Evolutionary conservation across 2,329 filamentous ascomycete genomes (phyloP), one percentile per base, ranked within the genome.

Genomic region (Truncatella angustata): DNA sequence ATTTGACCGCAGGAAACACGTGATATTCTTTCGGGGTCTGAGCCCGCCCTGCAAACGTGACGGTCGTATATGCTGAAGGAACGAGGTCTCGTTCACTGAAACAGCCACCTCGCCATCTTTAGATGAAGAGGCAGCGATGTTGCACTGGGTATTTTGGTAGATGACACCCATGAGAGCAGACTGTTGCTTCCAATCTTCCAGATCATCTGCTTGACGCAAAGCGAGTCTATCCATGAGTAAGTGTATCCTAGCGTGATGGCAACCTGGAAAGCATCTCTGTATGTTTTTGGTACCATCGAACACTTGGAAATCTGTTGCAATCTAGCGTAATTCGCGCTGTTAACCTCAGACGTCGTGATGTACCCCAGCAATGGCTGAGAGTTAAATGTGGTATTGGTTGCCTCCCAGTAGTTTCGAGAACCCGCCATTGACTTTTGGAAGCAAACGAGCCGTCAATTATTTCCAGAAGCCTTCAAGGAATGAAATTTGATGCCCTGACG

Each of bases 181-280:
- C 30, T 53, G 32, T 9, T 39, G n/a, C 11, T 9, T 32, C 50
- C 50, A 52, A 18, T 54, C 53, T 3, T 46, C 40, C 1, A 5
- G 5, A 4, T 24, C 39, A 34, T 54, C 40, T 54, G 53, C 4
- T 52, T 37, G 5, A 54, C 52, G 37, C 53, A 54, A 2, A 54
- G 30, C 10, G 53, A 52, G 40, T 54, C 53, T 14, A 54, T 52
- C 50, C 53, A 54, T 1, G 52, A 44, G 12, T 52, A 54, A 4
- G 20, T 12, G 16, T 21, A 36, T 5, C 53, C 53, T 12, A 54
- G 35, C 4, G 28, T 35, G 12, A 18, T 35, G 3, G 49, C 40
- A 11, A 51, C 36, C 3, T 23, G 14, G 4, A 54, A 37, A 7
- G 49, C 52, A 4, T 54, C 26, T 12, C 20, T 2, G 7, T 21